Evolutionary conservation across 2,329 filamentous ascomycete species (phyloP).

Genomic region (Exophiala viscosa): DNA sequence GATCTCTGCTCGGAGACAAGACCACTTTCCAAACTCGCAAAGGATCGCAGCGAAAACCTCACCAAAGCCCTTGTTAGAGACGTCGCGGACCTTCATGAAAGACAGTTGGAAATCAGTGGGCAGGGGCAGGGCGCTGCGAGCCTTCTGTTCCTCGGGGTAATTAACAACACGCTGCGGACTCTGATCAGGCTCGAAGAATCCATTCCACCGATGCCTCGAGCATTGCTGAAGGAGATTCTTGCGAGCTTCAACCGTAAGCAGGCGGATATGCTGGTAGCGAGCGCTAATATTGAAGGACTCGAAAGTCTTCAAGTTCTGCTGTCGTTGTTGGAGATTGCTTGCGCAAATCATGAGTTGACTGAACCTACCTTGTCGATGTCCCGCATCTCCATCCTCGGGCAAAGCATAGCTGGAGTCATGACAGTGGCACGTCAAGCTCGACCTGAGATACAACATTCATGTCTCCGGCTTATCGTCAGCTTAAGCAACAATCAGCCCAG

Average conservation of each 20-base stretch:
- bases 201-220: slow-evolving; percentile 7
- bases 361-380: slow-evolving; percentile 1
- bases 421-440: slow-evolving; percentile 8
- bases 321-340: slow-evolving; percentile 22
- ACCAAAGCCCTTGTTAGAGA: slow-evolving; percentile 23
- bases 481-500: slow-evolving; percentile 74
- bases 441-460: slow-evolving; percentile 32
- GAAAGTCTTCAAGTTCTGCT: slow-evolving; percentile 14
- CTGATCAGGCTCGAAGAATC: slow-evolving; percentile 16
- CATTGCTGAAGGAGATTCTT: slow-evolving; percentile 11
- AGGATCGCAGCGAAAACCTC: slow-evolving; percentile 26
- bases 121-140: slow-evolving; percentile 2
- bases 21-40: slow-evolving; percentile 19
- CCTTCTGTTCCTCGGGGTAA: slow-evolving; percentile 9
- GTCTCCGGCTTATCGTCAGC: slow-evolving; percentile 73
- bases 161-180: slow-evolving; percentile 25
- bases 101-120: not conserved
- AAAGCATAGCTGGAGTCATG: slow-evolving; percentile 16
- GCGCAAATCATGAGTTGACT: slow-evolving; percentile 8
- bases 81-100: slow-evolving; percentile 18
- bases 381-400: slow-evolving; percentile 14
- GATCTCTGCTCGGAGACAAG: slow-evolving; percentile 12
- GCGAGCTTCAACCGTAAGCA: slow-evolving; percentile 4
- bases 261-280: not conserved
- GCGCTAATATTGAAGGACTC: not conserved